Base-by-base conservation (phyloP, 2,329 filamentous ascomycete species). In the Calonectria fujianensis region DNA sequence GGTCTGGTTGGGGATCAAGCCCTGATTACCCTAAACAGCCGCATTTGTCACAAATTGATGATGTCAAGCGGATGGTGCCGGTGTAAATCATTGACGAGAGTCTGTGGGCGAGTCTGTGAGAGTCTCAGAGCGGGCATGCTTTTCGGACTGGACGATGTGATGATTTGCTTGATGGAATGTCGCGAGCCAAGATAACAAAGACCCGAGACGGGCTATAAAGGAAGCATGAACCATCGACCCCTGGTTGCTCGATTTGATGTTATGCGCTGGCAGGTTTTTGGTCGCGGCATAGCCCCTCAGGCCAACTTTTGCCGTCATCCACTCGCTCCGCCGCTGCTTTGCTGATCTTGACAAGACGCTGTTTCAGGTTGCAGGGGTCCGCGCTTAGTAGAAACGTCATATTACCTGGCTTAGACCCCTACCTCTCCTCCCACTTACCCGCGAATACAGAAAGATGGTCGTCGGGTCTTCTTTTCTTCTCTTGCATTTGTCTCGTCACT, bases 321-420 rank as follows among this genome's bases (percentile, higher is more conserved):
- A 80, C 73, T 79, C 61, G 71, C 70, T 75, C 74, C 70, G 70
- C 72, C 73, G 61, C 68, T 45, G 41, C 71, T 9, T 48, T 59
- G 72, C 73, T 70, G 74, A 79, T 80, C 77, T 75, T 52, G 73
- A 76, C 77, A 77, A 73, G 75, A 65, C 63, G 61, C 69, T 63
- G 79, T 80, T 80, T 80, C 79, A 80, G 72, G 72, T 59, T 71
- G 66, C 72, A 80, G 79, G 78, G 79, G 78, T 78, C 74, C 79
- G 79, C 79, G 79, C 79, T 79, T 81, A 73, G 13, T 41, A 52
- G 29, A 73, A 81, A 81, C 79, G 79, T 81, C 79, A 81, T 81
- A 80, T 72, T 70, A 75, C 71, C 37, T 5, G 24, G 24, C n/a
- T 73, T 65, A 50, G 57, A 70, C 54, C 75, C 74, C 66, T 70